Conservation (phyloP, 192 early-diverging fungal species). For the Gamsiella multidivaricata region DNA sequence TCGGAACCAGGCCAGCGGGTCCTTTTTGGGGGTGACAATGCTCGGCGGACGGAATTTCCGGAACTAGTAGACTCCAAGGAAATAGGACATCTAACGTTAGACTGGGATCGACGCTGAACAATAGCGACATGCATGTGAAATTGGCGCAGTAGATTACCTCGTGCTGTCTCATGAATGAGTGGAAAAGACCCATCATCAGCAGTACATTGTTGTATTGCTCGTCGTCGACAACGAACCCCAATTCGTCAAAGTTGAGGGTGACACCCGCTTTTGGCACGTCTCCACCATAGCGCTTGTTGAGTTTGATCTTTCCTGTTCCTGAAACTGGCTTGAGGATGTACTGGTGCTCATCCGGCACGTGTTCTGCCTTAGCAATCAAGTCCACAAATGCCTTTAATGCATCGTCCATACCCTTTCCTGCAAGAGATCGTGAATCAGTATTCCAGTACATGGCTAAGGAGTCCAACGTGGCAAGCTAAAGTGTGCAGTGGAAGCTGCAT, state of each 20-base stretch:
- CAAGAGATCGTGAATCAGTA: constrained; percentile 74
- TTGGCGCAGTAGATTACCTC: constrained; percentile 54
- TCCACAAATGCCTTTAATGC: constrained; percentile 58
- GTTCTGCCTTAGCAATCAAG: constrained; percentile 70
- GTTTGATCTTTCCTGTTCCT: constrained; percentile 81
- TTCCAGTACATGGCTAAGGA: constrained; percentile 92
- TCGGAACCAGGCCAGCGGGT: constrained; percentile 87
- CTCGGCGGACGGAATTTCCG: constrained; percentile 86
- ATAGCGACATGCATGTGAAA: neutral
- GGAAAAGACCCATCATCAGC: constrained; percentile 84
- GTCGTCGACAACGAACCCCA: constrained; percentile 91
- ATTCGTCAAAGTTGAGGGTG: constrained; percentile 87
- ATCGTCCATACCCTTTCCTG: constrained; percentile 60
- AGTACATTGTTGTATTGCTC: constrained; percentile 88
- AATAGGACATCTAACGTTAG: neutral
- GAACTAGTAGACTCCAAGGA: constrained; percentile 63
- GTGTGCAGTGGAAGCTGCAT: neutral
- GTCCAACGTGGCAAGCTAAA: constrained; percentile 67
- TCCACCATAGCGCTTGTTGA: constrained; percentile 76
- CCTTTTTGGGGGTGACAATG: constrained; percentile 80
- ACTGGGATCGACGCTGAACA: neutral
- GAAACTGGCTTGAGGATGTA: constrained; percentile 94
- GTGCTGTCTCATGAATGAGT: constrained; percentile 81
- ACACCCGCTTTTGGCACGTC: constrained; percentile 69
- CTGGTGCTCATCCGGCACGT: constrained; percentile 72